phyloP scores from a whole-genome alignment of 495 filamentous ascomycete species.

The Parathielavia hyrcaniae region DNA sequence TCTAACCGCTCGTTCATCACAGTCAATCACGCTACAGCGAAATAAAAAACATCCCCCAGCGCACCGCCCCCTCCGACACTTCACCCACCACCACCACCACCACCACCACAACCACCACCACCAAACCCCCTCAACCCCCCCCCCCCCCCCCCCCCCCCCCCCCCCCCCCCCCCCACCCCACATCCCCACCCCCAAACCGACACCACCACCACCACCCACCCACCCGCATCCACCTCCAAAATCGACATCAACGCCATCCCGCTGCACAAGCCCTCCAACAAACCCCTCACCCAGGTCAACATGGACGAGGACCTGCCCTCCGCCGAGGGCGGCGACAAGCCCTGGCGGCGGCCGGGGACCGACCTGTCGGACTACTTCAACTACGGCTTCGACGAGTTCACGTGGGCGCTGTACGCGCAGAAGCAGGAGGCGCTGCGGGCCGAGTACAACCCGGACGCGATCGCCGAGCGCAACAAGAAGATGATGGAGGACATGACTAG shows the following conservation, averaged over 20 bases:
- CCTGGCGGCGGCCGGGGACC: conserved; percentile 92
- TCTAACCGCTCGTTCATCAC: conserved; percentile 8
- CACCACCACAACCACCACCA: neutral
- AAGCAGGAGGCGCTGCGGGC: conserved; percentile 75
- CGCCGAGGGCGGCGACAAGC: conserved; percentile 80
- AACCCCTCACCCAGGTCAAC: conserved; percentile 76
- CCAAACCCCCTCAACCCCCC: conserved; percentile 17
- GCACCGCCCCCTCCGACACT: conserved; percentile 49
- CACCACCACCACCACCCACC: conserved; percentile 33
- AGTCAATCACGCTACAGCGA: conserved; percentile 53
- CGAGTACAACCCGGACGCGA: conserved; percentile 53
- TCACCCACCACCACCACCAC: neutral
- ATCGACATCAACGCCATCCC: conserved; percentile 83
- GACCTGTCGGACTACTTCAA: conserved; percentile 98
- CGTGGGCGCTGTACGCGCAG: conserved; percentile 89
- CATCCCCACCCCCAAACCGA: conserved; percentile 19
- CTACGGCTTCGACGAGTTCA: conserved; percentile 99
- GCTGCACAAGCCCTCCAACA: conserved; percentile 62
- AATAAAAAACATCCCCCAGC: conserved; percentile 61
- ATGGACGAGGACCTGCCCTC: conserved; percentile 70
- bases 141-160: conserved; percentile 17
- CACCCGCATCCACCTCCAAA: conserved; percentile 61
- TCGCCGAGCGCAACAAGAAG: conserved; percentile 68
- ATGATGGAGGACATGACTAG: conserved; percentile 84
- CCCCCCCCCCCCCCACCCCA: conserved; percentile 22